Conservation (phyloP, 345 rosid species). For the Pistacia integerrima region DNA sequence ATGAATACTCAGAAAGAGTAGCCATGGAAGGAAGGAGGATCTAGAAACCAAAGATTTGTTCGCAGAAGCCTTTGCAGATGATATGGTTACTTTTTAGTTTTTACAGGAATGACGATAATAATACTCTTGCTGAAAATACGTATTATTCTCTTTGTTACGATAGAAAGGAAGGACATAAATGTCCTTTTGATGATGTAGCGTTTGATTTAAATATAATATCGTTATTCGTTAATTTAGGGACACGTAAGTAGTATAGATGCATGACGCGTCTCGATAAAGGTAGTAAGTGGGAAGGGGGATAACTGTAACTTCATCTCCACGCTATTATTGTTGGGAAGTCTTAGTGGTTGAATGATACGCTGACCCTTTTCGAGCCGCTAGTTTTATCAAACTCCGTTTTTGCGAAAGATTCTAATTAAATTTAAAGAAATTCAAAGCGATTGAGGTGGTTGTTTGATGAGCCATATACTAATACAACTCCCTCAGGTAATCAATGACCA, state of each 20-base stretch:
- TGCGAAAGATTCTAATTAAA: too few species aligned
- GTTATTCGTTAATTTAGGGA: neutral
- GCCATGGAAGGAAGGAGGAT: constrained; percentile 49
- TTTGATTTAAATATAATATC: too few species aligned
- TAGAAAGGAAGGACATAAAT: neutral
- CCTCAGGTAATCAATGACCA: too few species aligned
- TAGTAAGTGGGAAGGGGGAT: too few species aligned
- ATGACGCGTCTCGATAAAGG: neutral
- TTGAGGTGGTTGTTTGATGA: too few species aligned
- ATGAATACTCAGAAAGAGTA: constrained; percentile 64
- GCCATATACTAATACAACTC: too few species aligned
- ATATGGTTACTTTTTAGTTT: neutral
- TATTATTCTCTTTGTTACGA: neutral
- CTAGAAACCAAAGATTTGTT: neutral
- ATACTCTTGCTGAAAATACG: neutral
- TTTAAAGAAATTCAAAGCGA: too few species aligned
- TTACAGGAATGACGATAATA: neutral
- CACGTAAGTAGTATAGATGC: neutral
- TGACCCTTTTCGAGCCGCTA: neutral
- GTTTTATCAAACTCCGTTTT: too few species aligned
- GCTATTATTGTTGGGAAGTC: neutral
- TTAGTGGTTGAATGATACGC: neutral
- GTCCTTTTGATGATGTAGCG: neutral
- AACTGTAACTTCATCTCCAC: neutral
- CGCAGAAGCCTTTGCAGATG: neutral